Conservation (phyloP, 2,329 filamentous ascomycete genomes). For the Westerdykella ornata region DNA sequence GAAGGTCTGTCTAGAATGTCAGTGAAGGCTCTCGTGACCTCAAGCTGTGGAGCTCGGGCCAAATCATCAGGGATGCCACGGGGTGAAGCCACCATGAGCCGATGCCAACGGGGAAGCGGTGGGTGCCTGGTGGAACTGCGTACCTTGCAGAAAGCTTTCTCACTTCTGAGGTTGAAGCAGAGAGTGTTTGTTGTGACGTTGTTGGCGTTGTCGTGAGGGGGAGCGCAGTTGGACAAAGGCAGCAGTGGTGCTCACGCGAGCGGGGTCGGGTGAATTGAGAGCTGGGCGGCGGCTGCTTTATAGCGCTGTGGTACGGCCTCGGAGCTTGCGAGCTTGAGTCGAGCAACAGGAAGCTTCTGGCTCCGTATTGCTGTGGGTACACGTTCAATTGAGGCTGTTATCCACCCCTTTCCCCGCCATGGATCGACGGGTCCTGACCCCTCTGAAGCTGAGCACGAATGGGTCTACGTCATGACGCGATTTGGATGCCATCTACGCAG, state of each 20-base stretch:
- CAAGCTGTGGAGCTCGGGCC: constrained; percentile 19
- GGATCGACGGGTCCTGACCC: too few relatives aligned
- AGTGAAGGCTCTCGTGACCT: constrained; percentile 30
- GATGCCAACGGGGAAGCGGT: constrained; percentile 4
- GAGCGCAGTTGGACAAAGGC: constrained; percentile 2
- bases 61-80: constrained; percentile 12
- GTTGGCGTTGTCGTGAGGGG: constrained; percentile 1
- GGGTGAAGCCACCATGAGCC: constrained; percentile 11
- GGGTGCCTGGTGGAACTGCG: constrained; percentile 6
- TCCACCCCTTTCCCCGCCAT: too few relatives aligned
- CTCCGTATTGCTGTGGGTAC: constrained; percentile 11
- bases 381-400: neutral
- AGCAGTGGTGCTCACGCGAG: constrained; percentile 7
- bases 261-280: constrained; percentile 8
- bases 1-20: constrained; percentile 15
- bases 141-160: constrained; percentile 24
- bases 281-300: too few relatives aligned
- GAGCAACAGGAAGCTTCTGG: constrained; percentile 4
- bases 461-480: too few relatives aligned
- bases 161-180: neutral
- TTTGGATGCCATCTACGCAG: too few relatives aligned
- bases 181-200: neutral
- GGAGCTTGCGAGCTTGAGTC: neutral
- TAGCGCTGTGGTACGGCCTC: neutral
- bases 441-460: too few relatives aligned